Conservation (phyloP, 2,329 filamentous ascomycete species). For the Metarhizium humberi region DNA sequence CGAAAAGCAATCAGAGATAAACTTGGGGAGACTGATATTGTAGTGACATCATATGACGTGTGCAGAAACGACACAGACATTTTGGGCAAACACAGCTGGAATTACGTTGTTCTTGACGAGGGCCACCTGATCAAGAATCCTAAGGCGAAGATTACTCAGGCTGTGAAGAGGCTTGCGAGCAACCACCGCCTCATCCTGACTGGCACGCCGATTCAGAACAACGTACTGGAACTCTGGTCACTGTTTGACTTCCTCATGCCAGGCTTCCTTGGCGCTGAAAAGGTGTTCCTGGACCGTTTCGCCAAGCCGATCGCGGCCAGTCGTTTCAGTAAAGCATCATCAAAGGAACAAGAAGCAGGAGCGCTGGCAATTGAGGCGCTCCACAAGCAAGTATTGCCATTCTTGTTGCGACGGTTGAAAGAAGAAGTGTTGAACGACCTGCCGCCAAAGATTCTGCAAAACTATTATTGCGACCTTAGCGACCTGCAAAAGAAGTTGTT, state of each 20-base stretch:
- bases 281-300: conserved; percentile 92
- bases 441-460: conserved; percentile 96
- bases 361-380: conserved; percentile 95
- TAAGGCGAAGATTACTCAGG: conserved; percentile 88
- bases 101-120: conserved; percentile 94
- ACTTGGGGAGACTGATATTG: conserved; percentile 75
- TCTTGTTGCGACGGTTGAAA: conserved; percentile 90
- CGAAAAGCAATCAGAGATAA: conserved; percentile 60
- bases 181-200: conserved; percentile 96
- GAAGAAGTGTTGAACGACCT: conserved; percentile 95
- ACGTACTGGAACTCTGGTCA: conserved; percentile 94
- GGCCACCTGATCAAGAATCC: conserved; percentile 98
- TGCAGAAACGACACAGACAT: conserved; percentile 92
- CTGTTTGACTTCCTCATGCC: conserved; percentile 99
- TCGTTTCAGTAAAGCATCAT: conserved; percentile 92
- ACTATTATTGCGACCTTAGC: conserved; percentile 97
- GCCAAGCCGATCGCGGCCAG: conserved; percentile 92
- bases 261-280: conserved; percentile 86
- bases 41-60: conserved; percentile 97
- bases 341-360: conserved; percentile 95
- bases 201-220: conserved; percentile 95
- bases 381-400: conserved; percentile 95
- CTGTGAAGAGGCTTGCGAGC: conserved; percentile 80
- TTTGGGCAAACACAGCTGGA: conserved; percentile 79
- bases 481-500: conserved; percentile 93